Conservation (phyloP, 2,329 filamentous ascomycete species). For the Blastomyces percursus region DNA sequence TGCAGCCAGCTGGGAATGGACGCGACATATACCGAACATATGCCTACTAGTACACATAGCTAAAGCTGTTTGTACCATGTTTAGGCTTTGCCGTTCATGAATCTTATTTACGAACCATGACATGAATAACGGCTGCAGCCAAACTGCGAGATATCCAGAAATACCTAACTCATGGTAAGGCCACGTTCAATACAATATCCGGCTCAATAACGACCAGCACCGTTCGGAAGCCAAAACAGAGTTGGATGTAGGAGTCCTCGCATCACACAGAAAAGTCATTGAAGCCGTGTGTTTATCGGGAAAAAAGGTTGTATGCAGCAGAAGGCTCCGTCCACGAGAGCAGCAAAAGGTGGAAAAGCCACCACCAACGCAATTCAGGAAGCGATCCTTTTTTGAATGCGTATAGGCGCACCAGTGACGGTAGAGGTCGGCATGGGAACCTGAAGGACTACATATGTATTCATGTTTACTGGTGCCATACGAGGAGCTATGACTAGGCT, state of each 20-base stretch:
- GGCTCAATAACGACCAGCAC: no score
- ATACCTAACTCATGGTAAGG: no score
- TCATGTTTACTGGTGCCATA: conserved; percentile 34
- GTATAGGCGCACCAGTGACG: conserved; percentile 28
- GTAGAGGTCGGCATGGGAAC: not conserved
- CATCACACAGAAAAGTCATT: conserved; percentile 32
- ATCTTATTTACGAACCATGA: no score
- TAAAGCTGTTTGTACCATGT: no score
- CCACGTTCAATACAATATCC: no score
- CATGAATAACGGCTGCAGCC: no score
- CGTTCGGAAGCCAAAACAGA: conserved; percentile 4
- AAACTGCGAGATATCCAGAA: no score
- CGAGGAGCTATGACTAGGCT: conserved; percentile 30
- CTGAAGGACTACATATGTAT: conserved; percentile 2
- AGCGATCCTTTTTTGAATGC: conserved; percentile 40
- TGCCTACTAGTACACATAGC: no score
- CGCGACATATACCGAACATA: conserved; percentile 15
- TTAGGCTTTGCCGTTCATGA: no score
- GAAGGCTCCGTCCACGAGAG: conserved; percentile 27
- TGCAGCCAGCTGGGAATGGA: not conserved
- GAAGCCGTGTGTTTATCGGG: conserved; percentile 44
- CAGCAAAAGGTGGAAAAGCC: conserved; percentile 18
- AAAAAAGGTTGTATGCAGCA: conserved; percentile 37
- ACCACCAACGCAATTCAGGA: conserved; percentile 34
- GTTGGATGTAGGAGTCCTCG: conserved; percentile 29